These are phyloP conservation scores for Kluyveromyces marxianus DNA, from an alignment of 1,139 yeast species.

Conservation along the genomic window DNA sequence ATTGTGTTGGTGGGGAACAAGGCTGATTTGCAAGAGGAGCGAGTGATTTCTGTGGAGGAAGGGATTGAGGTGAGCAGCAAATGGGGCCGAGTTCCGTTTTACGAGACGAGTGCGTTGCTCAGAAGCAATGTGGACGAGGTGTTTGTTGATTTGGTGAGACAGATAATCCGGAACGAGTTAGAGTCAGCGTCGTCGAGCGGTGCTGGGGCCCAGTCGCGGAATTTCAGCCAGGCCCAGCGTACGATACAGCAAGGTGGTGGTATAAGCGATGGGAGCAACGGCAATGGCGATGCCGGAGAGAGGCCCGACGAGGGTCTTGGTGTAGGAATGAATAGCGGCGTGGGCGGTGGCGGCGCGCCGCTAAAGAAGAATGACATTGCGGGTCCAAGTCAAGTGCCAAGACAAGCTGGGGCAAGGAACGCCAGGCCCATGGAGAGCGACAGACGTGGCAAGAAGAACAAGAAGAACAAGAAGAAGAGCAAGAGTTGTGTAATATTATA, in stretches of 20 bases:
- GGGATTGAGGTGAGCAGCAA: constrained; percentile 75
- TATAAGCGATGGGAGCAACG: not conserved
- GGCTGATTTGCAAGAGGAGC: constrained; percentile 68
- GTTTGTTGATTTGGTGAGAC: constrained; percentile 82
- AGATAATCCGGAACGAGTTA: constrained; percentile 67
- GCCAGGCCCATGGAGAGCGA: not conserved
- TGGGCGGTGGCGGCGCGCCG: no score
- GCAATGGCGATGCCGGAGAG: not conserved
- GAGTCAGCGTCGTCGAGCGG: constrained; percentile 11
- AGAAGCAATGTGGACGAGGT: constrained; percentile 88
- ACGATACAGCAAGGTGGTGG: not conserved
- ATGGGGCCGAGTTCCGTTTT: constrained; percentile 87
- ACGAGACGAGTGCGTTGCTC: constrained; percentile 90
- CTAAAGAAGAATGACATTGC: constrained; percentile 2
- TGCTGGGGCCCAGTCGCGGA: not conserved
- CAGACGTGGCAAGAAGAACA: not conserved
- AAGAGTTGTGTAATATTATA: constrained; percentile 3
- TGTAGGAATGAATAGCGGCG: no score
- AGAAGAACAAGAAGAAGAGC: constrained; percentile 3
- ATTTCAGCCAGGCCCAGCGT: not conserved
- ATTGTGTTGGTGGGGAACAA: constrained; percentile 87
- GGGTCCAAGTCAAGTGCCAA: constrained; percentile 5
- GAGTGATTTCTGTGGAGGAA: constrained; percentile 71
- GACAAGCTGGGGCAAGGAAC: not conserved
- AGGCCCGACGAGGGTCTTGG: no score